phyloP scores from a whole-genome alignment of 208 protist genomes.

The Borovskyia barvae region DNA sequence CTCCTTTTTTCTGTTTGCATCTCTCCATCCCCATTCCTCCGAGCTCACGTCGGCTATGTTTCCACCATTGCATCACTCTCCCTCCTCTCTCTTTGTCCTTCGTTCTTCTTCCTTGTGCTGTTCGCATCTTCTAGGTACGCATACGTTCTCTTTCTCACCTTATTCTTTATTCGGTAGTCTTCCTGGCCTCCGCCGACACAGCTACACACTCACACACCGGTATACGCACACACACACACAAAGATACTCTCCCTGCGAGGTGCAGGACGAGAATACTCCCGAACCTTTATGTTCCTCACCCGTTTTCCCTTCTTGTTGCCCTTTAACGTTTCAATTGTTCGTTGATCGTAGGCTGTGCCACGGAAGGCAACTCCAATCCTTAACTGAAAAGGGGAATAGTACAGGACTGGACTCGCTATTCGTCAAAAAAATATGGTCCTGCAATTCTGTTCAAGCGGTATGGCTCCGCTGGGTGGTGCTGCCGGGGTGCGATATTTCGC shows the following conservation, averaged over 20 bases:
- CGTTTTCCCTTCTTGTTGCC: not conserved
- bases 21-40: not conserved
- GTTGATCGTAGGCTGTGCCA: not conserved
- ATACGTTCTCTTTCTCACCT: not conserved
- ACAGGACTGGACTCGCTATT: too few species aligned
- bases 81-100: not conserved
- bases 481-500: too few species aligned
- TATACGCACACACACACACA: too few species aligned
- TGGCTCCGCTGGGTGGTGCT: too few species aligned
- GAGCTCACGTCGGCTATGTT: not conserved
- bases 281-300: not conserved
- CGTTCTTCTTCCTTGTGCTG: not conserved
- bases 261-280: too few species aligned
- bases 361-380: not conserved
- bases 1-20: constrained; percentile 7
- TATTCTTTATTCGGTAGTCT: too few species aligned
- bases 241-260: too few species aligned
- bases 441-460: too few species aligned
- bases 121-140: not conserved
- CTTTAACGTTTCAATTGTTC: not conserved
- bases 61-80: not conserved
- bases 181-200: too few species aligned
- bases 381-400: too few species aligned
- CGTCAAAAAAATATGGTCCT: too few species aligned
- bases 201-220: too few species aligned